These are phyloP conservation scores for Urtica urens DNA, from an alignment of 306 rosid species.

Conservation along the genomic window DNA sequence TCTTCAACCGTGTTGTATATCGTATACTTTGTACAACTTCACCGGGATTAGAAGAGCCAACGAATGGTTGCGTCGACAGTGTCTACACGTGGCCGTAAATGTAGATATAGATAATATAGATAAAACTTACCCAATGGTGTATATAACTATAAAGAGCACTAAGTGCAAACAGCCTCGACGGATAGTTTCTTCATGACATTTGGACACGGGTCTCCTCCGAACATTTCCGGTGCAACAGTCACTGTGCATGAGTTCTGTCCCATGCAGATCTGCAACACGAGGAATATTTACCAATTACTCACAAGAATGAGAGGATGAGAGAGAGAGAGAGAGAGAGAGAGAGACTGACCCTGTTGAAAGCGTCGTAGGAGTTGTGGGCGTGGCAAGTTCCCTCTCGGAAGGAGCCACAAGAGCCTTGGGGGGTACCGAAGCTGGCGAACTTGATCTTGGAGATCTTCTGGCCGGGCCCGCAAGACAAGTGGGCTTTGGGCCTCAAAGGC, in stretches of 20 bases:
- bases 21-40: conserved; percentile 77
- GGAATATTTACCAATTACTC: not conserved
- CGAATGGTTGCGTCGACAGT: conserved; percentile 31
- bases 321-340: not conserved
- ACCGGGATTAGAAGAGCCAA: conserved; percentile 58
- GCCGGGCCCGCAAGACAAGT: conserved; percentile 69
- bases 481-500: conserved; percentile 75
- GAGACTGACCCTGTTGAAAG: conserved; percentile 58
- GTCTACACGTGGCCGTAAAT: conserved; percentile 13
- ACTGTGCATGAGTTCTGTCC: conserved; percentile 76
- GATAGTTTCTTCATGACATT: conserved; percentile 86
- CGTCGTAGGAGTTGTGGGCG: conserved; percentile 80
- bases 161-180: conserved; percentile 85
- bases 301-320: not conserved
- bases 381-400: conserved; percentile 81
- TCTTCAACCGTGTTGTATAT: conserved; percentile 68
- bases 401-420: conserved; percentile 77
- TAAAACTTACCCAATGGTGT: conserved; percentile 15
- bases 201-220: conserved; percentile 98
- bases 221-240: conserved; percentile 59
- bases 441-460: conserved; percentile 79
- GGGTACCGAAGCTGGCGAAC: conserved; percentile 95
- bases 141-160: conserved; percentile 26
- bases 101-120: no score
- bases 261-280: conserved; percentile 62